Base-by-base conservation (phyloP, 164 flowering plant genomes). In the Stephania yunnanensis region DNA sequence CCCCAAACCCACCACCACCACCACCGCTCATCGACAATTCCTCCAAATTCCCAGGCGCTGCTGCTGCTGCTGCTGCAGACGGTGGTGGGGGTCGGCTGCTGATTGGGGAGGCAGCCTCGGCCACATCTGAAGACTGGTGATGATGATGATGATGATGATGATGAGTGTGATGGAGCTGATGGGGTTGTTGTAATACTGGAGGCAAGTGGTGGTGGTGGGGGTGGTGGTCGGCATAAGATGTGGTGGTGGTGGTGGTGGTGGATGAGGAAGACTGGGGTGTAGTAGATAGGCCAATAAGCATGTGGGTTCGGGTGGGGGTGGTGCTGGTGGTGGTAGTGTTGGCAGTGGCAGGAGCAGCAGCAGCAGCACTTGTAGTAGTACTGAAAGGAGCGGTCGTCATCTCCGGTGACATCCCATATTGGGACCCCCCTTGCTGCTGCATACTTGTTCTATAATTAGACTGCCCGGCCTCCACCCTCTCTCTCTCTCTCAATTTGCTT, bases 391-490 rank as follows among this genome's bases (percentile, higher is more conserved):
- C 4, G 3, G 42, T 36, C 42, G 81, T 58, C 81, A 79, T 81
- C 73, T 84, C 84, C 65, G 83, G 75, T 52, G 86, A 50, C 73
- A 84, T 80, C 53, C 81, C 82, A 65, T 79, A 83, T 76, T 78
- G 86, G 74, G 89, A 74, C 78, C 87, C 87, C 65, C 85, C 82
- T 76, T 81, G 85, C 78, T 84, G 84, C 89, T 84, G 84, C 89
- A 82, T 84, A 66, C 70, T 66, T 52, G 65, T 67, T 31, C 48
- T 44, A 1, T 17, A 71, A 25, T 36, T 46, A 15, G 63, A 68
- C 10, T 73, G 12, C 22, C 70, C n/a, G n/a, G n/a, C n/a, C 64
- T 45, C 69, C 48, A 15, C 55, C 50, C 46, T 53, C 53, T 50
- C 42, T 55, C 65, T 65, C 79, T 3, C 55, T 3, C 55, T 3